These are phyloP conservation scores for Carex kokanica DNA, from an alignment of 176 grass and related monocot species.

Conservation along the genomic window DNA sequence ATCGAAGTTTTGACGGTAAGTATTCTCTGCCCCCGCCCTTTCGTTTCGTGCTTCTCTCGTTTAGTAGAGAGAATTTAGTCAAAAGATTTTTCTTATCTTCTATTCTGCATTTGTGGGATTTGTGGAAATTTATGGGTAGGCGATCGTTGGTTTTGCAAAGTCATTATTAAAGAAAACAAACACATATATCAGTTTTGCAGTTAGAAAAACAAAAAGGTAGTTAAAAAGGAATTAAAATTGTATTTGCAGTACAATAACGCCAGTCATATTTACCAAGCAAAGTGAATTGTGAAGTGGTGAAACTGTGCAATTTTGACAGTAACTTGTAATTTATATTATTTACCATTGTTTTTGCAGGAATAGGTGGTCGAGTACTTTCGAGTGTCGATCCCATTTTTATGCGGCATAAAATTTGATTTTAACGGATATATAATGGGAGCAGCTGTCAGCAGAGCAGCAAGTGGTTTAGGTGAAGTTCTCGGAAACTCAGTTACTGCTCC, in stretches of 20 bases:
- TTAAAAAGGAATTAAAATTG: too few relatives aligned
- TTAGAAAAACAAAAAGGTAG: background rate
- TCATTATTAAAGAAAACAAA: background rate
- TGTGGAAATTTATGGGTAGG: background rate
- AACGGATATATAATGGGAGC: background rate
- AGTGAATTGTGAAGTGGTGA: background rate
- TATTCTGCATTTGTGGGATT: background rate
- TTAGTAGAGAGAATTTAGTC: background rate
- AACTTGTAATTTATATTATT: background rate
- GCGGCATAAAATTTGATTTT: background rate
- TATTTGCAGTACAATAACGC: background rate
- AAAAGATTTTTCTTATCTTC: background rate
- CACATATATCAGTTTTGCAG: background rate
- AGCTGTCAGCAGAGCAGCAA: background rate
- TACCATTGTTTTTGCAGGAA: background rate
- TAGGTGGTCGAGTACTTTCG: background rate
- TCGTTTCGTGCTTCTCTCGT: background rate
- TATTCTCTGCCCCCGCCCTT: background rate
- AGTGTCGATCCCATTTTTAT: background rate
- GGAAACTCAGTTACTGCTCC: constrained; percentile 15
- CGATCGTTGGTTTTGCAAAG: background rate
- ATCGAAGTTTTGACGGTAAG: background rate
- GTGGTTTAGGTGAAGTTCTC: constrained; percentile 1
- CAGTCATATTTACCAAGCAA: background rate
- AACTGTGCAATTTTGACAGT: background rate